Base-by-base conservation (phyloP, 2,329 filamentous ascomycete genomes). In the Ophiocordyceps camponoti-leonardi region DNA sequence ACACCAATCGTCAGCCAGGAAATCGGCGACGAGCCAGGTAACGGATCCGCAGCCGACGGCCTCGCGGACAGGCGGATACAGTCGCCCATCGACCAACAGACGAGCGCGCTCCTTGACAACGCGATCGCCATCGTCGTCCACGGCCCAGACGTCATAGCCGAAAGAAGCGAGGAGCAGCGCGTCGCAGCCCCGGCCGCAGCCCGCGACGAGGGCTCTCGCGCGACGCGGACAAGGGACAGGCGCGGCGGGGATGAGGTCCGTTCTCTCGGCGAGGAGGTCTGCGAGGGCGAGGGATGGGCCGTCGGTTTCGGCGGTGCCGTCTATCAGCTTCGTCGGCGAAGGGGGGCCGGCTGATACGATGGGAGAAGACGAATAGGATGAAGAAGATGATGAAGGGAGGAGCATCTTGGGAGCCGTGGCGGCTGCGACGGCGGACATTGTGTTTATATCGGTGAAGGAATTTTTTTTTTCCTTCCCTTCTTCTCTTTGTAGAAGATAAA, bases 131-230 rank as follows among this genome's bases (percentile, higher is more conserved):
- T 66, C 55, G 46, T 74, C 72, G 57, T 93, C 86, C 2, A 94
- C 63, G 0, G 85, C 87, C 54, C 76, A 79, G 1, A 79, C 77
- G 61, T 93, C 81, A 58, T 84, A 92, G 1, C 86, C 86, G 55
- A 81, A 76, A 11, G 76, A 75, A 44, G 79, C 75, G 41, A 94
- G 71, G 35, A 94, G 67, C 11, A 86, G 68, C 2, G 86, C 83
- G 63, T 94, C 87, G 56, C 92, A 82, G 6, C 86, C 87, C 42
- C 75, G 73, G 0, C 86, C 87, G 61, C 86, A 94, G 6, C 86
- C 86, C 0, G 86, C 83, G 0, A 94, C 81, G 10, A 93, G 67
- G 1, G 81, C 86, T 33, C 53, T 58, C 52, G 43, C 55, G 56
- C 43, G 52, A 44, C 37, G 56, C 53, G 39, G 49, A 48, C 44